Base-by-base conservation (phyloP, 2,329 filamentous ascomycete species). In the Claviceps lovelessii region DNA sequence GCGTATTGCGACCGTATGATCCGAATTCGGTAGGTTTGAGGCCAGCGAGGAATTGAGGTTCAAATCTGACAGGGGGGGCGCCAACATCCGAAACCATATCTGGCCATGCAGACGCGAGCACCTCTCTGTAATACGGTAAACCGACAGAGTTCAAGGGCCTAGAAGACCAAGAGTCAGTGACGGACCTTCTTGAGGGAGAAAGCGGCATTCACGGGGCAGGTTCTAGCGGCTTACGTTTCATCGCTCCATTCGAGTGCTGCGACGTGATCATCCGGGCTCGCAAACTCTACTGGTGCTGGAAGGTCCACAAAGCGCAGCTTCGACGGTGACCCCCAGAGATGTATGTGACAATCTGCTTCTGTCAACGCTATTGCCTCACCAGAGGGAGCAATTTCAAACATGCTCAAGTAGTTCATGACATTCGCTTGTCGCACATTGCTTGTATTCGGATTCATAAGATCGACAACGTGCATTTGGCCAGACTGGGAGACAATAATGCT, bases 401-500 rank as follows among this genome's bases (percentile, higher is more conserved):
- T 85, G 56, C 81, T 83, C 61, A 95, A 78, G 61, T 85, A 88
- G 0, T 77, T 79, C 33, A 84, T 77, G 5, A 90, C 81, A 62
- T 90, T 90, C 39, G 87, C 85, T 70, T 94, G 90, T 52, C 87
- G 81, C 52, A 95, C 81, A 61, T 86, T 90, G 65, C 88, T 89
- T 23, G 88, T 85, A 64, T 94, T 90, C 0, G 89, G 88, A 58
- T 95, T 95, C 81, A 94, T 89, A 5, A 98, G 79, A 68, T 98
- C 93, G 52, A 97, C 89, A 15, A 97, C 86, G 66, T 98, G 91
- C 68, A 98, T 86, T 68, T 96, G 90, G 1, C 94, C 93, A 47
- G 83, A 86, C 64, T 94, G 89, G 3, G 91, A 95, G 33, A 90
- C 84, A 51, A 98, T 88, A 57, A 98, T 90, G 63, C 88, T 91